Evolutionary conservation across 805 yeast genomes (phyloP).

Genomic region (Candida insectorum): DNA sequence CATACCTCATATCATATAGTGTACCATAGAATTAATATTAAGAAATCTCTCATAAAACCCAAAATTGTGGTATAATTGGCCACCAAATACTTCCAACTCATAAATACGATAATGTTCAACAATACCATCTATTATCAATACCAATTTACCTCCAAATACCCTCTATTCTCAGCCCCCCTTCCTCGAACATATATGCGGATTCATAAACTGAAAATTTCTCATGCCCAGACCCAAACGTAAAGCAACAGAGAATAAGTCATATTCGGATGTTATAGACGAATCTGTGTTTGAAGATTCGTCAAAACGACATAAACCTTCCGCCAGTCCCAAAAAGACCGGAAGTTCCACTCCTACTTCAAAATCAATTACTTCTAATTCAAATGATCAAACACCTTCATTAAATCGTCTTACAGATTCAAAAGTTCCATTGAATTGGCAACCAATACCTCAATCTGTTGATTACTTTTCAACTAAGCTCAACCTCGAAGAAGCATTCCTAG

Average conservation of each 20-base stretch:
- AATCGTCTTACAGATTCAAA: slow-evolving; percentile 1
- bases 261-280: slow-evolving; percentile 30
- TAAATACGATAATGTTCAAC: no score
- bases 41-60: no score
- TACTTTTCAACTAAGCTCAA: slow-evolving; percentile 43
- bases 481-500: slow-evolving; percentile 41
- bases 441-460: slow-evolving; percentile 31
- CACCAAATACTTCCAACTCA: no score
- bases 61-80: no score
- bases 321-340: slow-evolving; percentile 3
- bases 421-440: slow-evolving; percentile 52
- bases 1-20: no score
- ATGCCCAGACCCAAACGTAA: slow-evolving; percentile 32
- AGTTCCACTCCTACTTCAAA: background rate
- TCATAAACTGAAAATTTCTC: no score
- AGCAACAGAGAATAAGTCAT: slow-evolving; percentile 35
- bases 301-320: slow-evolving; percentile 1
- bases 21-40: no score
- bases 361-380: background rate
- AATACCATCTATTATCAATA: no score
- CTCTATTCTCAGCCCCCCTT: no score
- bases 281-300: slow-evolving; percentile 18
- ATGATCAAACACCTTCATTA: background rate
- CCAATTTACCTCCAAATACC: no score
- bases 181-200: no score